A percentile compares a stretch with the other conserved stretches of the same genome.
Conservation (phyloP, 371 early-diverging fungal genomes). For the Batkoa obscura region DNA sequence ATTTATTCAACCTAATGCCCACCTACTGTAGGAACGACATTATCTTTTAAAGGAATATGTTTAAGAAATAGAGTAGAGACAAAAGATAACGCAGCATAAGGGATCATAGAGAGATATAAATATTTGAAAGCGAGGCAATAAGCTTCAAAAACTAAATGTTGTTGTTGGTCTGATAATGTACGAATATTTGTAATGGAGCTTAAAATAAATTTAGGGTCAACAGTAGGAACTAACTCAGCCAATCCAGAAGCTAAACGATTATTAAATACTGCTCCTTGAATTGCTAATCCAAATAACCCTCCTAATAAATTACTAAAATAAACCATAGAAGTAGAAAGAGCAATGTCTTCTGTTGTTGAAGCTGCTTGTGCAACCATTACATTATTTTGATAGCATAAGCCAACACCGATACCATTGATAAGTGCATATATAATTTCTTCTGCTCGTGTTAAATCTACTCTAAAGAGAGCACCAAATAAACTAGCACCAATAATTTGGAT, state of each 20-base stretch:
- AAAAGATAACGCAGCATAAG: not conserved
- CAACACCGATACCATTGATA: constrained; percentile 31
- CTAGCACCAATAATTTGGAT: constrained; percentile 22
- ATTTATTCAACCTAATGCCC: too few species aligned
- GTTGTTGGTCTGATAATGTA: too few species aligned
- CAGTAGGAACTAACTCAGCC: not conserved
- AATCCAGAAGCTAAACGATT: constrained; percentile 16
- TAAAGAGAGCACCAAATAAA: constrained; percentile 22
- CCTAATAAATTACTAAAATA: constrained; percentile 42
- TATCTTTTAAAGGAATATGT: constrained; percentile 5
- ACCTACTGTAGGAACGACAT: too few species aligned
- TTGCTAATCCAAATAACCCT: constrained; percentile 44
- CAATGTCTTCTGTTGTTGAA: constrained; percentile 26
- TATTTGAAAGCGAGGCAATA: constrained; percentile 3
- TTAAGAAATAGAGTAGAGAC: not conserved
- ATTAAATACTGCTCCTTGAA: constrained; percentile 27
- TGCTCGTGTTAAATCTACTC: constrained; percentile 14
- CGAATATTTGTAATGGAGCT: too few species aligned
- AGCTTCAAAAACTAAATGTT: too few species aligned
- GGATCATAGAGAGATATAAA: not conserved
- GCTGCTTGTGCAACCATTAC: constrained; percentile 33
- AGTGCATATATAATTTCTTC: constrained; percentile 21
- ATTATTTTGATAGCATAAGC: constrained; percentile 35
- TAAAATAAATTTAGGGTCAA: too few species aligned
- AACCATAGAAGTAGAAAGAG: constrained; percentile 37